Base-by-base conservation (phyloP, 2,329 filamentous ascomycete species). In the Penicillium sp. region DNA sequence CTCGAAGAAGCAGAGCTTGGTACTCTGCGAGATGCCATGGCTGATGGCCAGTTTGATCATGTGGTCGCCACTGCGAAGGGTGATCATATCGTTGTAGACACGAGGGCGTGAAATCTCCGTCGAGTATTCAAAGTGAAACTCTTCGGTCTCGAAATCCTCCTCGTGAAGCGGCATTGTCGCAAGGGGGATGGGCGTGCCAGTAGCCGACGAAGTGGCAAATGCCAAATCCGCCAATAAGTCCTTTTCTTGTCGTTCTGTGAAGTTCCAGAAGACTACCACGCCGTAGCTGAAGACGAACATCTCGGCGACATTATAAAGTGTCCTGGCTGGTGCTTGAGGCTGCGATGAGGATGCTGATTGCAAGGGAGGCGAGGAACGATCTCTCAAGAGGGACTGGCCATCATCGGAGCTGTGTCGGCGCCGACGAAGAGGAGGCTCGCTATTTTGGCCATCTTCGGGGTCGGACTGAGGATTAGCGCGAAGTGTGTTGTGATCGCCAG, bases 11-110 rank as follows among this genome's bases (percentile, higher is more conserved):
- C 86, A 93, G 27, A 98, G 73, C 66, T 96, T 97, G 0, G 93
- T 98, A 65, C 90, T 96, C 67, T 98, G 93, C 1, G 89, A 89
- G 54, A 98, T 96, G 25, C 90, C 93, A 63, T 98, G 93, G 64
- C 87, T 94, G 72, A 98, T 98, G 21, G 91, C 89, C 11, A 98
- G 76, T 69, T 97, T 97, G 63, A 97, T 94, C 91, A 98, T 97
- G 69, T 98, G 93, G 69, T 98, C 93, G 26, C 87, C 84, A 45
- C 88, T 94, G 48, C 94, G 78, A 30, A 98, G 73, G 0, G 93
- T 98, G 57, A 98, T 97, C 93, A 98, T 98, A 66, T 98, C 93
- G 68, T 98, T 97, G 72, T 94, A 98, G 19, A 98, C 86, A 41
- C 93, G 80, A 4, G 93, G 93, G 34, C 90, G 80, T 47, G 89